Evolutionary conservation across 2,329 filamentous ascomycete species (phyloP).

Genomic region (Akanthomyces muscarius): DNA sequence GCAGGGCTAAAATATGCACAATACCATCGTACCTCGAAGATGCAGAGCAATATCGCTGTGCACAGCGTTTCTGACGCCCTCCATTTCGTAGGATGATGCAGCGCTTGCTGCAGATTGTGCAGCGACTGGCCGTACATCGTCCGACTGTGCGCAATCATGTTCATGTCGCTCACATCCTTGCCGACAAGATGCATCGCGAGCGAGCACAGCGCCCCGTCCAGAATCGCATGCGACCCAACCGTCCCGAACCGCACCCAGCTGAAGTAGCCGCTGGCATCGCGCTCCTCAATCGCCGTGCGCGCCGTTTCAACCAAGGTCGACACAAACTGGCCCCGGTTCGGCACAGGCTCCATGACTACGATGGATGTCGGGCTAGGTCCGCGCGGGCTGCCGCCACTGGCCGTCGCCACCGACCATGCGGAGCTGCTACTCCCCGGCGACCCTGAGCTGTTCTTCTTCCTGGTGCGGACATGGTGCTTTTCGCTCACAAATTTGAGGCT

Average conservation of each 20-base stretch:
- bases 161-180: slow-evolving; percentile 29
- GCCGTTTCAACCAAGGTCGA: slow-evolving; percentile 29
- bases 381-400: slow-evolving; percentile 16
- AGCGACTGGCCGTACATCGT: slow-evolving; percentile 37
- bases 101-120: slow-evolving; percentile 31
- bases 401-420: not conserved
- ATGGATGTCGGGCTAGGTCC: slow-evolving; percentile 18
- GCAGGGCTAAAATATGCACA: not conserved
- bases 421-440: slow-evolving; percentile 20
- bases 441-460: not conserved
- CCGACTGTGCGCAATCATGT: slow-evolving; percentile 33
- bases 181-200: slow-evolving; percentile 37
- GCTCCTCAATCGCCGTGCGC: slow-evolving; percentile 20
- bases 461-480: slow-evolving; percentile 35
- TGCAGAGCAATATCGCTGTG: slow-evolving; percentile 37
- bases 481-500: slow-evolving; percentile 37
- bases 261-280: slow-evolving; percentile 25
- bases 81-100: slow-evolving; percentile 37
- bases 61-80: slow-evolving; percentile 39
- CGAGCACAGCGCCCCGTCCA: slow-evolving; percentile 37
- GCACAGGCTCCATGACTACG: slow-evolving; percentile 17
- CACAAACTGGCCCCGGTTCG: slow-evolving; percentile 30
- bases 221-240: slow-evolving; percentile 32
- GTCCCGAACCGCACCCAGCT: slow-evolving; percentile 26
- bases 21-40: slow-evolving; percentile 34